Conservation (phyloP, 148 eudicot species). For the Selenicereus undatus region DNA sequence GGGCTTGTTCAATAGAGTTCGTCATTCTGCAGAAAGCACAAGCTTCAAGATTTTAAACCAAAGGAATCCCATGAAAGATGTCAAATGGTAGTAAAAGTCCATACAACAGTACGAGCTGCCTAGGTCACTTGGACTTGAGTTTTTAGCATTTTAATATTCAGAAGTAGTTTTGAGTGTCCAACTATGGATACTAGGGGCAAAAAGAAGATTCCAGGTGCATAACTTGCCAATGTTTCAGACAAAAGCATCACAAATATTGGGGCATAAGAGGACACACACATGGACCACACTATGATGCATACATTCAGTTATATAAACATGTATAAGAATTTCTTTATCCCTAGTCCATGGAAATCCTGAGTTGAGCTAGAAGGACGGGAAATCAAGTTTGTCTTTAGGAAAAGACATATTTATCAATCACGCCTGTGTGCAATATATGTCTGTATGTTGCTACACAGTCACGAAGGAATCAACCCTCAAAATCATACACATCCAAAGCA, state of each 20-base stretch:
- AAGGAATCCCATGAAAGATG: not conserved
- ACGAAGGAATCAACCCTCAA: too few relatives aligned
- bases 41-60: conserved; percentile 8
- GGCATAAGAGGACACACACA: not conserved
- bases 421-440: too few relatives aligned
- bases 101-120: conserved; percentile 3
- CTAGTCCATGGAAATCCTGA: not conserved
- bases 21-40: conserved; percentile 62
- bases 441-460: too few relatives aligned
- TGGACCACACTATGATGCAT: not conserved
- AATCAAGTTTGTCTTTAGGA: not conserved
- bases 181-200: not conserved
- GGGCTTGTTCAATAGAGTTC: conserved; percentile 77
- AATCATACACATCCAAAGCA: too few relatives aligned
- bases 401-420: too few relatives aligned
- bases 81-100: not conserved
- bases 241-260: not conserved
- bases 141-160: not conserved
- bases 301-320: not conserved
- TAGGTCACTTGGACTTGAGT: not conserved
- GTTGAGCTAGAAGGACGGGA: not conserved
- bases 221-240: not conserved
- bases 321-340: not conserved
- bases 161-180: not conserved
- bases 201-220: not conserved